Base-by-base conservation (phyloP, 495 filamentous ascomycete genomes). In the Penicillium parvum region DNA sequence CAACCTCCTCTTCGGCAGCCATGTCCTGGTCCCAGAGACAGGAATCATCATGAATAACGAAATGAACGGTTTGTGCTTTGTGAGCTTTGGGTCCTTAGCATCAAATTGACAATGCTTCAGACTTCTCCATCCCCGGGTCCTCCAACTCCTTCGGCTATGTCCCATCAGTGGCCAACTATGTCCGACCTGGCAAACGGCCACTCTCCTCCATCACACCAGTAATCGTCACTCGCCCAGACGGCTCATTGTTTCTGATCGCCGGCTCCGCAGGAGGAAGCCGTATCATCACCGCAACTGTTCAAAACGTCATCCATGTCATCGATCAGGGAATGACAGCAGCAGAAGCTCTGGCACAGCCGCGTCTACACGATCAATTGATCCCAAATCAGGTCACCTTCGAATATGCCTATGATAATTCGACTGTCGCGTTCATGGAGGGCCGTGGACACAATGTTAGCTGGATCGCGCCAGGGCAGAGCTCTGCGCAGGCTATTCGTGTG, bases 11-110 rank as follows among this genome's bases (percentile, higher is more conserved):
- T 96, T 95, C 41, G 90, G 90, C 12, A 81, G 78, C 30, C 66
- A 78, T 19, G 49, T 95, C 25, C 79, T 95, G 66, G 82, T 89
- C 1, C 88, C 88, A 0, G 81, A 89, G 52, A 92, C 88, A 0
- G 82, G 83, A 22, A 77, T 96, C 36, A 86, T 95, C 34, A 85
- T 91, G 81, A 96, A 96, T 61, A 81, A 95, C 56, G 87, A 95
- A 58, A 95, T 95, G 90, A 86, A 95, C 57, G 86, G 85, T 76
- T 20, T 6, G 40, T 43, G 10, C 27, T 8, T 16, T 17, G 1
- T 27, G 17, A 12, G n/a, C 4, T n/a, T n/a, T n/a, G n/a, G n/a
- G n/a, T n/a, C n/a, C n/a, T n/a, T n/a, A n/a, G n/a, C n/a, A n/a
- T n/a, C n/a, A n/a, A n/a, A n/a, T n/a, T n/a, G n/a, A n/a, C 14